Percentiles rank a stretch among this genome's conserved stretches.
Evolutionary conservation across 2,329 filamentous ascomycete genomes (phyloP).

Genomic region (Metarhizium album): DNA sequence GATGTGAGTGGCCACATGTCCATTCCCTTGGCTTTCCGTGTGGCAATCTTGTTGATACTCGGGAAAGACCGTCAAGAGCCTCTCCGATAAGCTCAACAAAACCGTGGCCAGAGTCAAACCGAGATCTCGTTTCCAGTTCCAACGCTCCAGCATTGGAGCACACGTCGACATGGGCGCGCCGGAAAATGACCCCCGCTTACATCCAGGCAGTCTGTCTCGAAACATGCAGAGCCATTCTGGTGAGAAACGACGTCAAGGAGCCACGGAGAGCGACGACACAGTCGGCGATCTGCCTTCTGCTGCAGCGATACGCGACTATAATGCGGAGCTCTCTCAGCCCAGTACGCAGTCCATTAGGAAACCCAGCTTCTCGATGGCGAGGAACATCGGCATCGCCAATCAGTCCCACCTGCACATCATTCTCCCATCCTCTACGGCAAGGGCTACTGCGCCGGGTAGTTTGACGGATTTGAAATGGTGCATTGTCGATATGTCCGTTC

Average conservation of each 20-base stretch:
- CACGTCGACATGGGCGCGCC: constrained; percentile 32
- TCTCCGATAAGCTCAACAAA: constrained; percentile 68
- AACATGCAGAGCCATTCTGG: constrained; percentile 13
- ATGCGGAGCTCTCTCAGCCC: constrained; percentile 39
- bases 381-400: constrained; percentile 53
- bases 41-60: not conserved
- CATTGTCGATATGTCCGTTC: constrained; percentile 70
- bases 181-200: constrained; percentile 32
- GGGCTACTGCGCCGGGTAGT: constrained; percentile 62
- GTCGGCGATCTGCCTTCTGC: constrained; percentile 26
- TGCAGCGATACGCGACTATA: constrained; percentile 39
- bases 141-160: constrained; percentile 17
- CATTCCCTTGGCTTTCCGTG: not conserved
- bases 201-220: constrained; percentile 23
- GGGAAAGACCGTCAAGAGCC: constrained; percentile 60
- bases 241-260: constrained; percentile 7
- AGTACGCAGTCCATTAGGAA: constrained; percentile 36
- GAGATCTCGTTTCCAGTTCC: constrained; percentile 78
- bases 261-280: constrained; percentile 20
- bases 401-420: constrained; percentile 65
- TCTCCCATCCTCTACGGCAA: constrained; percentile 58
- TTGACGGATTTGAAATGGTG: constrained; percentile 59
- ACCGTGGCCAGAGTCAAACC: constrained; percentile 58
- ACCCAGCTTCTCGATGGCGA: constrained; percentile 52
- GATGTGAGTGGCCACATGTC: constrained; percentile 41